These are phyloP conservation scores for Skeletonema costatum DNA, from an alignment of 108 stramenopile species.

Conservation along the genomic window DNA sequence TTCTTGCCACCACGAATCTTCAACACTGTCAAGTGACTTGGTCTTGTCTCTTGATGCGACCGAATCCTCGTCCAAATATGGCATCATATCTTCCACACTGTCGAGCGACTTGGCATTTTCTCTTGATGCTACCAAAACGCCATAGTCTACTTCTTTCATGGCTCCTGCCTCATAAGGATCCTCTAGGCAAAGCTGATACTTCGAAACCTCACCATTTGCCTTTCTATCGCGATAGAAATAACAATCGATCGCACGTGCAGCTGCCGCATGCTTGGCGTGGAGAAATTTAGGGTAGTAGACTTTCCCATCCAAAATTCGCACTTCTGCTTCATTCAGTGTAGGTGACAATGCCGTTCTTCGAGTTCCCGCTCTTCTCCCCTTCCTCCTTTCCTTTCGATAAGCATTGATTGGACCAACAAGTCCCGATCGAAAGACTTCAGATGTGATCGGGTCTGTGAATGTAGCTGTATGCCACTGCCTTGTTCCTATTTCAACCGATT, in stretches of 20 bases:
- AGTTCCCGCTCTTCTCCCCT: neutral
- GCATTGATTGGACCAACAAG: conserved; percentile 5
- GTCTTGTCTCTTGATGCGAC: neutral
- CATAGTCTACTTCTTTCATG: conserved; percentile 16
- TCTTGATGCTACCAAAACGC: neutral
- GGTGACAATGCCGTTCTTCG: neutral
- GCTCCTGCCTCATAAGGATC: conserved; percentile 2
- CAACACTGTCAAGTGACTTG: neutral
- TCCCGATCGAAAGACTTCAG: conserved; percentile 36
- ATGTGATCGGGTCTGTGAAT: conserved; percentile 27
- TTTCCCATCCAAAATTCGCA: conserved; percentile 15
- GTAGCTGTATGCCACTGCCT: conserved; percentile 24
- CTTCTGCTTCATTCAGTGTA: conserved; percentile 8
- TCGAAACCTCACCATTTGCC: neutral
- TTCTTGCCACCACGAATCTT: neutral
- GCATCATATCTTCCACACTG: conserved; percentile 4
- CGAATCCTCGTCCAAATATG: neutral
- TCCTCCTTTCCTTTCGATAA: neutral
- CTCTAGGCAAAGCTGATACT: conserved; percentile 28
- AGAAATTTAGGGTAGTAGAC: conserved; percentile 9
- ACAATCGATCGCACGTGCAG: conserved; percentile 44
- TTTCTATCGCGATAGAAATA: conserved; percentile 17
- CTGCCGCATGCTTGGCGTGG: conserved; percentile 30
- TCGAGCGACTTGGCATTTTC: neutral
- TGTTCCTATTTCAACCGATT: neutral